Evolutionary conservation across 2,329 filamentous ascomycete genomes (phyloP), one percentile per base, ranked within the genome.

Genomic region (Colletotrichum sansevieriae): DNA sequence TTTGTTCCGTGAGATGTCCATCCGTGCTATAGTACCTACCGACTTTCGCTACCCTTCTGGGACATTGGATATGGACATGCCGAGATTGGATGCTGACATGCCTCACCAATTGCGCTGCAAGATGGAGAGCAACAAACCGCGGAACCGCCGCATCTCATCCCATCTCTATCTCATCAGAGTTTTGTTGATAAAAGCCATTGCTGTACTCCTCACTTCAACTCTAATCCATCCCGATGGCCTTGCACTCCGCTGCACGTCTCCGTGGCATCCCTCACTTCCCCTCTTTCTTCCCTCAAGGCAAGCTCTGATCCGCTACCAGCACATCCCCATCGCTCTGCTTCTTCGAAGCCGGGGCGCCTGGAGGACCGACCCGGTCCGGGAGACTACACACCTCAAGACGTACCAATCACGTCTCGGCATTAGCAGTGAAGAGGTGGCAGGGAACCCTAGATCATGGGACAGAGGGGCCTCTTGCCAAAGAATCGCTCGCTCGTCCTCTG

Each of bases 361-460:
- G 59, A 63, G 52, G 18, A 18, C 18, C 18, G 18, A 33, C 51
- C 59, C 39, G 51, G 46, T 37, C 39, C 46, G 65, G 52, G 54
- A 57, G 47, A 44, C 52, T 35, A 39, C 51, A 41, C 37, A n/a
- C 41, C 33, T 43, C 39, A 65, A 68, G 54, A 55, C 54, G 61
- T 61, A 33, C 65, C 65, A 68, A 68, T 65, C 54, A 47, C 65
- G 64, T 54, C 61, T 15, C 20, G 29, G 35, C 61, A 65, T 52
- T 54, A 60, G 54, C 61, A 61, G 61, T 43, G 44, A 41, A n/a
- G 8, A n/a, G 20, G 22, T 43, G 65, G 18, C 65, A 65, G 61
- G 65, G 65, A 56, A 43, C 61, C 61, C 65, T 33, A 52, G 54
- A 18, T 2, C 49, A 52, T 33, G 18, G 13, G 11, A n/a, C 11